Evolutionary conservation across 2,329 filamentous ascomycete genomes (phyloP), one percentile per base, ranked within the genome.

Genomic region (Leptosphaerulina australis): DNA sequence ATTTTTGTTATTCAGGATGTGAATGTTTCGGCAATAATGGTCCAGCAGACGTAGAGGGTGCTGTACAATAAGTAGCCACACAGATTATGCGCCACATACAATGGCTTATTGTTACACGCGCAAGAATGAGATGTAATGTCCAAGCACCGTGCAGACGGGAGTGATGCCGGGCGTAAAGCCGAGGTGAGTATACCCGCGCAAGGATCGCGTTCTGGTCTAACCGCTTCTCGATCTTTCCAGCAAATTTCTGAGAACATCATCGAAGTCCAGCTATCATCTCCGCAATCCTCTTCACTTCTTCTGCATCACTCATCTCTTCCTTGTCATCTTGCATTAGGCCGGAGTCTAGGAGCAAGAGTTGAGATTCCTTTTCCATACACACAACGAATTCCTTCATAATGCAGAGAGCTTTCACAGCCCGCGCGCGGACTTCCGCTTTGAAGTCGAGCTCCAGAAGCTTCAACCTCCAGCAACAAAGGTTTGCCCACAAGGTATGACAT

Each of bases 321-420:
- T 60, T 44, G 62, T 62, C 55, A 62, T 58, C 59, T 63, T 71
- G 62, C 62, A 70, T 68, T 67, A 40, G 63, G 60, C 57, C 59
- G 68, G 69, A 72, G 69, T 71, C 63, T 59, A 46, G 67, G 65
- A 67, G 65, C 63, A 70, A 60, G 52, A 58, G 56, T 56, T 68
- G 57, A 64, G 36, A 59, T 58, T 70, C 50, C 22, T 29, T 46
- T 57, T 43, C 40, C 54, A 50, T 41, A 50, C n/a, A 58, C 59
- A 59, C 53, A 59, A 57, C 36, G 39, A 55, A 53, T 59, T 40
- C 52, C 40, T 26, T 58, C 79, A 89, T 77, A 74, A 99, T 99
- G 94, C 94, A 99, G 85, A 90, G 94, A 79, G 91, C 91, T 79
- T 84, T 99, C 73, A 85, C 89, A 74, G 90, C 90, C 67, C 83